Evolutionary conservation across 148 eudicot genomes (phyloP).

Genomic region (Vaccinium corymbosum): DNA sequence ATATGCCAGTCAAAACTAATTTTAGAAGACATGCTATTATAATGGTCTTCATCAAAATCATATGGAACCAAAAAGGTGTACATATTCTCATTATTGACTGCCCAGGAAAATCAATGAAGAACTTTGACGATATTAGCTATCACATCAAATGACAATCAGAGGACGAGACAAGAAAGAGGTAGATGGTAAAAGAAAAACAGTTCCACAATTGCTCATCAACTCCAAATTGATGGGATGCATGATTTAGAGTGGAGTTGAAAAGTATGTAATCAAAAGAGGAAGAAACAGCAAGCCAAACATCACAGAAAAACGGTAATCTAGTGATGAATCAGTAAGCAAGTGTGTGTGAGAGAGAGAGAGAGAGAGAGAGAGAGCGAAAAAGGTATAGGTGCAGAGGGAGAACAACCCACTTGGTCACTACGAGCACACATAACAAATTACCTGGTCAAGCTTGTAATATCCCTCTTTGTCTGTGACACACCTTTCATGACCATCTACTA

Average conservation of each 20-base stretch:
- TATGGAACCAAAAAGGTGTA: not conserved
- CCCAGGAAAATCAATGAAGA: not conserved
- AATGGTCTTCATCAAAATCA: not conserved
- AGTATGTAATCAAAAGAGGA: not conserved
- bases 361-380: not conserved
- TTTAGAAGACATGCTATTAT: not conserved
- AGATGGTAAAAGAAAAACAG: no score
- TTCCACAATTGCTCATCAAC: not conserved
- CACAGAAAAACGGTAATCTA: not conserved
- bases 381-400: not conserved
- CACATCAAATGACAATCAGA: not conserved
- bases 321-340: not conserved
- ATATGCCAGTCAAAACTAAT: slow-evolving; percentile 3
- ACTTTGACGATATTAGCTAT: not conserved
- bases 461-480: slow-evolving; percentile 80
- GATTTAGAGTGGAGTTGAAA: not conserved
- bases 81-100: not conserved
- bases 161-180: not conserved
- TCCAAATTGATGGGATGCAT: not conserved
- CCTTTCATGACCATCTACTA: slow-evolving; percentile 87
- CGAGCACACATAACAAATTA: slow-evolving; percentile 26
- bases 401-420: not conserved
- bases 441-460: slow-evolving; percentile 98
- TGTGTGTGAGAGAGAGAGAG: not conserved
- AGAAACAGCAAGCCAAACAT: not conserved